phyloP scores from a whole-genome alignment of 352 stramenopile genomes.

The Phytopythium aichiense region DNA sequence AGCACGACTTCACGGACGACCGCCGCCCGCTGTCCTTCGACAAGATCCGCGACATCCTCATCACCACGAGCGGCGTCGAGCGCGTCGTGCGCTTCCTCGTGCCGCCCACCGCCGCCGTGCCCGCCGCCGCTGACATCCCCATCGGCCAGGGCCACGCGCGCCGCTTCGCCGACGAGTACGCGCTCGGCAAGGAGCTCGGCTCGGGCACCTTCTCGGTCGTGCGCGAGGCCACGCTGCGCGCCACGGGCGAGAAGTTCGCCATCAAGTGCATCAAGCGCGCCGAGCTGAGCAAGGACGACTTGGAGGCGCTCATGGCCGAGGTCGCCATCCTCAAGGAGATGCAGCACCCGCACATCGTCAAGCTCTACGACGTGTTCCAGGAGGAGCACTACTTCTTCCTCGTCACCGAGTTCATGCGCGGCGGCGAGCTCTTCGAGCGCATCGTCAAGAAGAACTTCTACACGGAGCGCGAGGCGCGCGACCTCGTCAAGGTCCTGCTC shows the following conservation, averaged over 20 bases:
- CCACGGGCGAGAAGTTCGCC: conserved; percentile 43
- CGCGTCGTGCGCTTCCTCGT: conserved; percentile 67
- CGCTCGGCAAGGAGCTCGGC: conserved; percentile 66
- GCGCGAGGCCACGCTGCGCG: conserved; percentile 44
- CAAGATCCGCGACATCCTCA: conserved; percentile 66
- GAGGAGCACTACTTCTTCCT: conserved; percentile 95
- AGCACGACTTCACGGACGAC: conserved; percentile 52
- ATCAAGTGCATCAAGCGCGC: conserved; percentile 89
- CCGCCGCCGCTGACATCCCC: conserved; percentile 25
- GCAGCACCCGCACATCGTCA: conserved; percentile 88
- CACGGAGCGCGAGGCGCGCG: conserved; percentile 69
- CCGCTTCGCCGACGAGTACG: conserved; percentile 62
- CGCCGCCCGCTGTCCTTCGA: conserved; percentile 42
- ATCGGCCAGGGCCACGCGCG: conserved; percentile 17
- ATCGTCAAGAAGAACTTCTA: conserved; percentile 89
- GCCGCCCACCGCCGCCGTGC: conserved; percentile 27
- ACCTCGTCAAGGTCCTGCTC: conserved; percentile 76
- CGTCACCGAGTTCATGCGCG: conserved; percentile 95
- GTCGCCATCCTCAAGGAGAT: conserved; percentile 78
- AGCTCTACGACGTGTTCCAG: conserved; percentile 89
- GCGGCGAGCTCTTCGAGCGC: conserved; percentile 81
- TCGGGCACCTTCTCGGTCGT: conserved; percentile 74
- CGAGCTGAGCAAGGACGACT: conserved; percentile 55
- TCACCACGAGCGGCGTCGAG: conserved; percentile 49
- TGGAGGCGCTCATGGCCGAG: conserved; percentile 75